Conservation (phyloP, 352 stramenopile species). For the Globisporangium viniferum region DNA sequence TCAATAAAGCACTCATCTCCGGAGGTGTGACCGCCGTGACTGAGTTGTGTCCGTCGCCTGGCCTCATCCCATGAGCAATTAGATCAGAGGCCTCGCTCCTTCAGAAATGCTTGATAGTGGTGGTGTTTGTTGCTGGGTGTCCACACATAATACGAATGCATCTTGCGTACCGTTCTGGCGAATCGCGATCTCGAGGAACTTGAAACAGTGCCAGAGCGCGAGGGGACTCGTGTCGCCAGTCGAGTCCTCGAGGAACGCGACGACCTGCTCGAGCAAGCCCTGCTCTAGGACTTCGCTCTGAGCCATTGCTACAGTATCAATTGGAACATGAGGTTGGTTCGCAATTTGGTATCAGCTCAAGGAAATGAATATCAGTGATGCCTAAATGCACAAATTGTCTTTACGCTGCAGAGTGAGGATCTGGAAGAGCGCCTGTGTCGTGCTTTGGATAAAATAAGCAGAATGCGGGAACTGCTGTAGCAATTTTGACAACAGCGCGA, state of each 20-base stretch:
- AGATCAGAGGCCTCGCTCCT: background rate
- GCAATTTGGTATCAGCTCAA: constrained; percentile 1
- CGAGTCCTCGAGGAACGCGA: constrained; percentile 29
- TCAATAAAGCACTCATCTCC: background rate
- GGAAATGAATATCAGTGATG: background rate
- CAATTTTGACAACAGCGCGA: constrained; percentile 27
- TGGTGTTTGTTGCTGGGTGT: too few relatives aligned
- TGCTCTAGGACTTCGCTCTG: constrained; percentile 24
- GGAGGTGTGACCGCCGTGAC: background rate
- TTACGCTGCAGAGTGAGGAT: constrained; percentile 36
- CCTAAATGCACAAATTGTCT: background rate
- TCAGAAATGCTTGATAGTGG: too few relatives aligned
- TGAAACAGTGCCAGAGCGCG: constrained; percentile 50
- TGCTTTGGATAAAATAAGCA: constrained; percentile 20
- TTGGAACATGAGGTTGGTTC: background rate
- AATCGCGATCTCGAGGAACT: constrained; percentile 42
- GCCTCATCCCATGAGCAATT: background rate
- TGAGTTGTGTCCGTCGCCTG: background rate
- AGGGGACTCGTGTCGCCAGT: constrained; percentile 15
- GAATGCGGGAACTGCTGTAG: constrained; percentile 22
- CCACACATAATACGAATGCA: background rate
- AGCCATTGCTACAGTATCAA: constrained; percentile 7
- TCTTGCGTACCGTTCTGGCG: constrained; percentile 32
- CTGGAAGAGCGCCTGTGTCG: constrained; percentile 46
- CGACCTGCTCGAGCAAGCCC: constrained; percentile 30